Evolutionary conservation across 2,329 filamentous ascomycete genomes (phyloP).

Genomic region (Leptographium wingfieldii): DNA sequence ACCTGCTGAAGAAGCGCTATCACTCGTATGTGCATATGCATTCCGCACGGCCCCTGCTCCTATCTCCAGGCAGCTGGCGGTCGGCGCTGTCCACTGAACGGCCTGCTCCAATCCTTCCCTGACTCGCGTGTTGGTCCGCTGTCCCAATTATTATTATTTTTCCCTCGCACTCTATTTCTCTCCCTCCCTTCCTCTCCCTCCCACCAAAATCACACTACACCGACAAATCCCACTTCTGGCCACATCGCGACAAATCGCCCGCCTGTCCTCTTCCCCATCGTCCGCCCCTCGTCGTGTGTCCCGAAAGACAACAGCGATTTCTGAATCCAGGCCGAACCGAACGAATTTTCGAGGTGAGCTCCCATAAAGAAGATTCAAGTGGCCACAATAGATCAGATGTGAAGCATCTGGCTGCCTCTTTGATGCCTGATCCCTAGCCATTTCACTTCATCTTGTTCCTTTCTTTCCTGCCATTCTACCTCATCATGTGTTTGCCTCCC

Average conservation of each 20-base stretch:
- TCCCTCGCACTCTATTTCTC: not conserved
- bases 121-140: not conserved
- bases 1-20: not conserved
- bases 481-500: not conserved
- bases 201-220: conserved; percentile 11
- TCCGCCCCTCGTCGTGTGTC: not conserved
- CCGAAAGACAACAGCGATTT: not conserved
- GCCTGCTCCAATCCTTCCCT: not conserved
- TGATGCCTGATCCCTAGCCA: not conserved
- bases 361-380: not conserved
- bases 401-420: not conserved
- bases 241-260: conserved; percentile 15
- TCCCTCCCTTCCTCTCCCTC: conserved; percentile 3
- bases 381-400: not conserved
- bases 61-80: not conserved
- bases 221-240: conserved; percentile 15
- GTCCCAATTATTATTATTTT: conserved; percentile 1
- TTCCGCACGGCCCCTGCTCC: not conserved
- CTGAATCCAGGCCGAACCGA: not conserved
- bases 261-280: conserved; percentile 2
- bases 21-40: not conserved
- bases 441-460: not conserved
- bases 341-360: not conserved
- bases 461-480: not conserved
- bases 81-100: not conserved